These are phyloP conservation scores for Santalum album DNA, from an alignment of 164 flowering plant species.

Conservation along the genomic window DNA sequence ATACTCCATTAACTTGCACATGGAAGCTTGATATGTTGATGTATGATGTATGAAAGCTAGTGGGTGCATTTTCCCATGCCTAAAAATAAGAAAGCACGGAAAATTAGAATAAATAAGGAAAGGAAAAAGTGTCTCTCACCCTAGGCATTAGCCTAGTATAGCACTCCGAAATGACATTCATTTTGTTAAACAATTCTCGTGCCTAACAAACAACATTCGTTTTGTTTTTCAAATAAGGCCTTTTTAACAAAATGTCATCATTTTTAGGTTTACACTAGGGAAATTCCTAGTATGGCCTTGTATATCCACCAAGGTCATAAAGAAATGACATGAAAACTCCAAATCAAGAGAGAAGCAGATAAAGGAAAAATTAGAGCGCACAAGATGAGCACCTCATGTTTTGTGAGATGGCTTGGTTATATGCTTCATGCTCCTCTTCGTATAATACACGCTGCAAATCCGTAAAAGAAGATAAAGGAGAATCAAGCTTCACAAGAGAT, in stretches of 20 bases:
- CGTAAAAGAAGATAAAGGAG: conserved; percentile 63
- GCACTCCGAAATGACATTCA: no score
- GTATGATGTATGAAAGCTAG: conserved; percentile 85
- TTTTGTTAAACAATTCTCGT: no score
- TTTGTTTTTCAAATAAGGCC: no score
- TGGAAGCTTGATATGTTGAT: conserved; percentile 90
- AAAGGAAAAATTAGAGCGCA: not conserved
- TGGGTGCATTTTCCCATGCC: conserved; percentile 85
- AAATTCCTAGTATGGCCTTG: no score
- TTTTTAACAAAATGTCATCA: no score
- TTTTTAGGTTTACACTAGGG: no score
- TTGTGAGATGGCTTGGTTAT: conserved; percentile 64
- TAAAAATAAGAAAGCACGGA: conserved; percentile 20
- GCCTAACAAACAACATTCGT: no score
- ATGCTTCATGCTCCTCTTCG: conserved; percentile 91
- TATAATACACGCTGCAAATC: conserved; percentile 74
- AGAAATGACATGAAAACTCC: not conserved
- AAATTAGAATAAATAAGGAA: not conserved
- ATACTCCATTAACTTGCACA: conserved; percentile 95
- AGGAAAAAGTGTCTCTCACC: not conserved
- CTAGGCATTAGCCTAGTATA: no score
- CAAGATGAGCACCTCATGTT: conserved; percentile 44
- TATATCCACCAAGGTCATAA: no score
- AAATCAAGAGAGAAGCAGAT: not conserved
- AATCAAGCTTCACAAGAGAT: conserved; percentile 57